Base-by-base conservation (phyloP, 169 alveolate genomes). In the Eimeria sp. region DNA sequence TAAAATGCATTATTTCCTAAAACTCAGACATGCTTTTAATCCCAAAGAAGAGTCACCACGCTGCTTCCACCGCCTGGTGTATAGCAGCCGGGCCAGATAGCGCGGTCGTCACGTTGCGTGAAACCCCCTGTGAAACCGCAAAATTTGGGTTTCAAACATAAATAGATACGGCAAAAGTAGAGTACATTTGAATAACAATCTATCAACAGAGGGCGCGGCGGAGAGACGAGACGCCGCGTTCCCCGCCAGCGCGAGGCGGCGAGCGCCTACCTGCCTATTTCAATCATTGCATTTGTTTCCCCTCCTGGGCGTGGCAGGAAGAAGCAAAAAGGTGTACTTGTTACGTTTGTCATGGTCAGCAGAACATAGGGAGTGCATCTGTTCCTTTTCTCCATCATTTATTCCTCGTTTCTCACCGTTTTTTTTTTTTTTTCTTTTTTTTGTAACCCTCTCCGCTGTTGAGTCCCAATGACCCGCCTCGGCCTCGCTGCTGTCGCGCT, bases 391-490 rank as follows among this genome's bases (percentile, higher is more conserved):
- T 61, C 5, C 18, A 54, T 54, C n/a, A 61, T 61, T 54, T 14
- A 54, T 54, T 54, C 70, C 70, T 61, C n/a, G 5, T 11, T 61
- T 61, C 70, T 61, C n/a, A 4, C 70, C 70, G 11, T 61, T 61
- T 61, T 25, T 0, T 61, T 11, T 61, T 13, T 14, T 5, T 9
- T 14, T 58, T 58, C 25, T 13, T 14, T 3, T 58, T 4, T 16
- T 0, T 4, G 11, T 4, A 72, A 10, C 49, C 86, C 51, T 45
- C 20, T 22, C 51, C 7, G 27, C 86, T n/a, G 27, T 61, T 61
- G 27, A 54, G 11, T 65, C 16, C 67, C 40, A 82, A 82, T 82
- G 90, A 54, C 72, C 30, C 90, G 90, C 49, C 90, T 82, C 30
- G 58, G 67, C 73, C 73, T 82, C 49, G 49, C 54, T 49, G 73